These are phyloP conservation scores for Mortierella sp. DNA, from an alignment of 371 early-diverging fungal genomes.

Conservation along the genomic window DNA sequence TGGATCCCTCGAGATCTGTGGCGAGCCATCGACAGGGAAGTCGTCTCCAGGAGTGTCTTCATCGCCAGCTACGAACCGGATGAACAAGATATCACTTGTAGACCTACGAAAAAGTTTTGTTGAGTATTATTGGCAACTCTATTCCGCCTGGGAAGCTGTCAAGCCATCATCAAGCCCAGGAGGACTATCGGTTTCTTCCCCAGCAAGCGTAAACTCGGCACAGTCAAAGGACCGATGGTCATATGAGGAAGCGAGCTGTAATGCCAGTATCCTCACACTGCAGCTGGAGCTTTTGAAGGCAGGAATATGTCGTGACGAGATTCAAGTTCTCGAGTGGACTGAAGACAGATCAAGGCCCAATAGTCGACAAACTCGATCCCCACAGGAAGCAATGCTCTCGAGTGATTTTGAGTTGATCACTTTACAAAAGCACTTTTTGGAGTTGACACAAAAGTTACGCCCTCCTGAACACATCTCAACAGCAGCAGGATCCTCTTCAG, in stretches of 20 bases:
- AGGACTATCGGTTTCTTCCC: slow-evolving; percentile 7
- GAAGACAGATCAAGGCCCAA: background rate
- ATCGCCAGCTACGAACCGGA: no score
- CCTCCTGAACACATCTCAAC: slow-evolving; percentile 7
- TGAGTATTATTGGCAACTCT: slow-evolving; percentile 20
- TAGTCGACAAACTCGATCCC: background rate
- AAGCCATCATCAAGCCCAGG: background rate
- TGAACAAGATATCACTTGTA: slow-evolving; percentile 10
- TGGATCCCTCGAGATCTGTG: slow-evolving; percentile 12
- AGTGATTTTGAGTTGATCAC: slow-evolving; percentile 30
- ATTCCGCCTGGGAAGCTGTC: slow-evolving; percentile 14
- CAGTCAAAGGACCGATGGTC: slow-evolving; percentile 27
- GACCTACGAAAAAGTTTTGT: slow-evolving; percentile 36
- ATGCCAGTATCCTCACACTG: slow-evolving; percentile 26
- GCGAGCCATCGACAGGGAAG: background rate
- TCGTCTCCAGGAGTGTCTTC: no score
- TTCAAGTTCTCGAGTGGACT: slow-evolving; percentile 29
- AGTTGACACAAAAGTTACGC: slow-evolving; percentile 13
- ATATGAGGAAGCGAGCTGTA: slow-evolving; percentile 47
- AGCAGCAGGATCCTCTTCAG: background rate
- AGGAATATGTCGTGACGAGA: slow-evolving; percentile 39
- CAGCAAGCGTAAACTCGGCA: slow-evolving; percentile 2
- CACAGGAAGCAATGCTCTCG: slow-evolving; percentile 9
- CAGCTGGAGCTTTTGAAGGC: slow-evolving; percentile 33
- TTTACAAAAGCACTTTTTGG: slow-evolving; percentile 24